Evolutionary conservation across 805 yeast genomes (phyloP).

Genomic region (Helenozyma rhizophorensis): DNA sequence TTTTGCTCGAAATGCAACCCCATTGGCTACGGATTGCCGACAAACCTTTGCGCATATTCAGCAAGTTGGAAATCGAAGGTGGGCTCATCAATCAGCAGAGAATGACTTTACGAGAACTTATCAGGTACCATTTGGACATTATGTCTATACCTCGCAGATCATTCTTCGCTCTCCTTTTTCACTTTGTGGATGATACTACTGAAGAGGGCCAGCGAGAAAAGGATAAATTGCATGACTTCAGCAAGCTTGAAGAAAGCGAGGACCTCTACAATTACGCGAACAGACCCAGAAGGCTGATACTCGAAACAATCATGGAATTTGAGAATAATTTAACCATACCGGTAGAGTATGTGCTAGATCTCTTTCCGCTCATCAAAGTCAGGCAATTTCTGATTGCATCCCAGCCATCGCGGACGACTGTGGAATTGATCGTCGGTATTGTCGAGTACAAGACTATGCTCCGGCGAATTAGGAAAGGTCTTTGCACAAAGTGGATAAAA

Average conservation of each 20-base stretch:
- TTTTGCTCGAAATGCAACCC: conserved; percentile 61
- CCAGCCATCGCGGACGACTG: conserved; percentile 28
- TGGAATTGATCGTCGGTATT: conserved; percentile 76
- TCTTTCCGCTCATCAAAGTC: conserved; percentile 76
- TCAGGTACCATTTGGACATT: conserved; percentile 80
- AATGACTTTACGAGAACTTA: conserved; percentile 65
- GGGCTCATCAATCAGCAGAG: conserved; percentile 47
- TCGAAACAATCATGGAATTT: conserved; percentile 83
- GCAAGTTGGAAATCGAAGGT: conserved; percentile 46
- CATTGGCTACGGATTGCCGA: conserved; percentile 73
- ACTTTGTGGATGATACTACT: conserved; percentile 46
- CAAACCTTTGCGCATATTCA: conserved; percentile 38
- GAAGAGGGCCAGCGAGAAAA: conserved; percentile 68
- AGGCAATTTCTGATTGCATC: conserved; percentile 85
- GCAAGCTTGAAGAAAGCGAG: conserved; percentile 66
- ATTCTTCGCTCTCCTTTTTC: conserved; percentile 71
- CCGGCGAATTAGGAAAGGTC: conserved; percentile 69
- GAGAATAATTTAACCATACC: conserved; percentile 69
- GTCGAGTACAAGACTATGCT: conserved; percentile 85
- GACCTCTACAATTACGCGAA: conserved; percentile 89
- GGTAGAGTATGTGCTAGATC: conserved; percentile 65
- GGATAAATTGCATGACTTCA: conserved; percentile 73
- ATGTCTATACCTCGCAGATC: conserved; percentile 78
- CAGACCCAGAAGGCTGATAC: conserved; percentile 81
- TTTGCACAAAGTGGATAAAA: conserved; percentile 76